Conservation (phyloP, 2,329 filamentous ascomycete genomes). For the Lachnellula subtilissima region DNA sequence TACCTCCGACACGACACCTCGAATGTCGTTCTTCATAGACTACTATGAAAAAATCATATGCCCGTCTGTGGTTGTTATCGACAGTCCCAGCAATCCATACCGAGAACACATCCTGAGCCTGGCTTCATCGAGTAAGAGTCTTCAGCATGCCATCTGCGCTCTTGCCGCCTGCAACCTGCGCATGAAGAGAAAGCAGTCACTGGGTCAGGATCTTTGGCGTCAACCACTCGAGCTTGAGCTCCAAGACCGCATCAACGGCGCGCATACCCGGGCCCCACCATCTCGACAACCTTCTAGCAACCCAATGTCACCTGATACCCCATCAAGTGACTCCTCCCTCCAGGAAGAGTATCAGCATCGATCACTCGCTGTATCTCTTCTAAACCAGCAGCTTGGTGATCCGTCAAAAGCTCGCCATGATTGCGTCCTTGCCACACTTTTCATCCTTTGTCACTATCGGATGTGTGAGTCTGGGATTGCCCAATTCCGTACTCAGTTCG, state of each 20-base stretch:
- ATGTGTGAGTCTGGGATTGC: conserved; percentile 91
- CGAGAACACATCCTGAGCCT: conserved; percentile 75
- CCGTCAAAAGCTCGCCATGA: conserved; percentile 72
- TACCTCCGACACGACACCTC: conserved; percentile 60
- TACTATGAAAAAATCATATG: conserved; percentile 94
- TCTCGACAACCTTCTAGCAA: conserved; percentile 22
- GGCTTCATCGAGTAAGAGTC: conserved; percentile 69
- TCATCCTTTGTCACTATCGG: conserved; percentile 86
- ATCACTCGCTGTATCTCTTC: conserved; percentile 69
- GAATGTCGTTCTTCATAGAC: conserved; percentile 84
- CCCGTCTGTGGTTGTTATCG: conserved; percentile 85
- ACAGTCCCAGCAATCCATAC: conserved; percentile 81
- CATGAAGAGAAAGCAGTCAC: conserved; percentile 69
- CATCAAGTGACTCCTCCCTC: conserved; percentile 49
- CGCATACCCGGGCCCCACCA: conserved; percentile 16
- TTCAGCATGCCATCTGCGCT: conserved; percentile 91
- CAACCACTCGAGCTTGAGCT: conserved; percentile 33
- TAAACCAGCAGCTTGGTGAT: conserved; percentile 82
- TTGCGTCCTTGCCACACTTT: conserved; percentile 78
- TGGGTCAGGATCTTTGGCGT: conserved; percentile 49
- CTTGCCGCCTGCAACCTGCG: conserved; percentile 84
- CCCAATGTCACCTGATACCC: conserved; percentile 37
- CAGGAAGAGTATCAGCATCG: conserved; percentile 83
- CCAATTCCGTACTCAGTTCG: conserved; percentile 89
- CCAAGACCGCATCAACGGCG: conserved; percentile 27